Conservation (phyloP, 805 yeast genomes). For the Wickerhamomyces subpelliculosus region DNA sequence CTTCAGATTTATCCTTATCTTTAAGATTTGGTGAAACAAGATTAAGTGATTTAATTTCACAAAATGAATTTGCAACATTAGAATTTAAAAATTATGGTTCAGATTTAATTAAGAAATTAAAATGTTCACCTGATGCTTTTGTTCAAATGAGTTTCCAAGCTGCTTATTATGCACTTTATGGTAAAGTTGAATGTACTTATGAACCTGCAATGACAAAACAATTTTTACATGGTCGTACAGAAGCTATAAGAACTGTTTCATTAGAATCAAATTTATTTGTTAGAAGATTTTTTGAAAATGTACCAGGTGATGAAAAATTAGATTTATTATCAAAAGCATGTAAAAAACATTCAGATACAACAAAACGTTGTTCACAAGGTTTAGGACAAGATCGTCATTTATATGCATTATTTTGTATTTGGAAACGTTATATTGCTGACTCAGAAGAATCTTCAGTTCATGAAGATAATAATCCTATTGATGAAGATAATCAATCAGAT, state of each 20-base stretch:
- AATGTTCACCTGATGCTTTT: constrained; percentile 90
- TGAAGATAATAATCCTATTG: constrained; percentile 7
- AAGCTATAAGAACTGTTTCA: constrained; percentile 82
- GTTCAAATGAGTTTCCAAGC: constrained; percentile 92
- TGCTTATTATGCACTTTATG: constrained; percentile 85
- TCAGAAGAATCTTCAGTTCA: too few species aligned
- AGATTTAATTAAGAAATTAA: constrained; percentile 72
- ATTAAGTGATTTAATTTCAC: constrained; percentile 78
- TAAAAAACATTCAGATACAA: constrained; percentile 55
- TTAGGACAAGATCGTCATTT: constrained; percentile 90
- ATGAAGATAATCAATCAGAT: constrained; percentile 20
- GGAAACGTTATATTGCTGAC: constrained; percentile 57
- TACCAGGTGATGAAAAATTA: constrained; percentile 48
- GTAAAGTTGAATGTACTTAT: constrained; percentile 88
- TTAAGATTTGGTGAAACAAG: constrained; percentile 88
- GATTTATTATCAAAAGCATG: constrained; percentile 64
- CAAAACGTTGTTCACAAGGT: constrained; percentile 66
- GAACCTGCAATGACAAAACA: constrained; percentile 95
- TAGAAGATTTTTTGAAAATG: constrained; percentile 72
- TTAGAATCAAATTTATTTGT: constrained; percentile 76
- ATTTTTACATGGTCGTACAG: constrained; percentile 87
- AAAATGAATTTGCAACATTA: constrained; percentile 77
- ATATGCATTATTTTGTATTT: constrained; percentile 79
- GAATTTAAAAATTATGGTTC: constrained; percentile 70
- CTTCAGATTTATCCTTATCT: constrained; percentile 69